These are phyloP conservation scores for Spirogloea muscicola DNA, from an alignment of 139 green algal genomes.

Conservation along the genomic window DNA sequence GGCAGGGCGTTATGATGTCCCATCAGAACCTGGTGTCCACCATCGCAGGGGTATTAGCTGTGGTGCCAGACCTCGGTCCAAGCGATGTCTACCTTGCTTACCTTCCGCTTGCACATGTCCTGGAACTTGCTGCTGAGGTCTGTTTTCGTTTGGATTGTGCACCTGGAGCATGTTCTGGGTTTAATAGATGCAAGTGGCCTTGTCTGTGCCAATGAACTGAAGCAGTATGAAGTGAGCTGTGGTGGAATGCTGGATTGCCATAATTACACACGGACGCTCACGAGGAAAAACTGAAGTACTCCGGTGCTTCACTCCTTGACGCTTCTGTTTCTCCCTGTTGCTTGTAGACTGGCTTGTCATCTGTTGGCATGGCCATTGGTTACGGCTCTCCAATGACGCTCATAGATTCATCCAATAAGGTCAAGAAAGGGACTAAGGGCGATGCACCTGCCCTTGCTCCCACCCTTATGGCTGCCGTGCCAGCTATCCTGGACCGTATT, in stretches of 20 bases:
- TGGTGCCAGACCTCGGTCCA: slow-evolving; percentile 13
- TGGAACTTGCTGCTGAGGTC: slow-evolving; percentile 51
- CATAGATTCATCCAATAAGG: slow-evolving; percentile 44
- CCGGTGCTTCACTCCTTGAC: no score
- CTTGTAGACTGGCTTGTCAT: slow-evolving; percentile 9
- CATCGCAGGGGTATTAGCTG: slow-evolving; percentile 10
- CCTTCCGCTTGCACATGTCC: slow-evolving; percentile 50
- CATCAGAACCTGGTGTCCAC: slow-evolving; percentile 53
- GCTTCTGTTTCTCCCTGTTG: neutral
- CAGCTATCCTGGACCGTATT: slow-evolving; percentile 48
- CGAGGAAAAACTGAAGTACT: no score
- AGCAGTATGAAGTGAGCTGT: no score
- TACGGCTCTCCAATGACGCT: slow-evolving; percentile 50
- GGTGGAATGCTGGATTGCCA: no score
- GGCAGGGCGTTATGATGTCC: slow-evolving; percentile 68
- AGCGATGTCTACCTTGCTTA: slow-evolving; percentile 51
- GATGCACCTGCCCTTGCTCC: slow-evolving; percentile 40
- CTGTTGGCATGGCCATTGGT: slow-evolving; percentile 53
- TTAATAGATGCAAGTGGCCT: no score
- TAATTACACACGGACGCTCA: no score
- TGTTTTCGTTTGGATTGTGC: no score
- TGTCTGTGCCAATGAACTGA: no score
- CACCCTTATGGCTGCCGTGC: slow-evolving; percentile 49
- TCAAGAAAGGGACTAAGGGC: slow-evolving; percentile 46
- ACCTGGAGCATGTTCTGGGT: no score